phyloP scores from a whole-genome alignment of 2,329 filamentous ascomycete genomes.

The Clonostachys byssicola region DNA sequence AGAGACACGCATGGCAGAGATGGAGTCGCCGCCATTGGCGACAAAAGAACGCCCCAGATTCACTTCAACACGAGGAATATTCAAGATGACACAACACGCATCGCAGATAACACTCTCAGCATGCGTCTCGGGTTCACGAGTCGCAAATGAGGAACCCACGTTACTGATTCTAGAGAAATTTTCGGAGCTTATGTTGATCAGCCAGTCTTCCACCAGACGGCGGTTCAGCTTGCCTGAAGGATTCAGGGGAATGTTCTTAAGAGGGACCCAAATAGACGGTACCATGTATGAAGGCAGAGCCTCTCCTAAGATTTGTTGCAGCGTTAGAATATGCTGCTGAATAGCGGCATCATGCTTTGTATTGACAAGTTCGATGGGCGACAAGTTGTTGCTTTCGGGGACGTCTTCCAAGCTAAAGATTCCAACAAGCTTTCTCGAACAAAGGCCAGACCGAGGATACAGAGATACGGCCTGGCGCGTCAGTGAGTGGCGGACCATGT shows the following conservation, averaged over 20 bases:
- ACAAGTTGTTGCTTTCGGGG: background rate
- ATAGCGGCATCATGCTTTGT: no score
- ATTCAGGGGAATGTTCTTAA: conserved; percentile 5
- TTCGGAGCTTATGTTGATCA: background rate
- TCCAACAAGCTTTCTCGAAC: conserved; percentile 1
- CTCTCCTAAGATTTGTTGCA: no score
- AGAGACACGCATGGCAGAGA: conserved; percentile 32
- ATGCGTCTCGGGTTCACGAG: background rate
- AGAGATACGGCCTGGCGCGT: conserved; percentile 1
- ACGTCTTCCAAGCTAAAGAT: conserved; percentile 1
- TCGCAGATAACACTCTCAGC: conserved; percentile 6
- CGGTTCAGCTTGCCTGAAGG: conserved; percentile 21
- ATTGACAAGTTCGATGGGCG: conserved; percentile 3
- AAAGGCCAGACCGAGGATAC: conserved; percentile 5
- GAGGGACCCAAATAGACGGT: background rate
- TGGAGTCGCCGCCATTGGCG: conserved; percentile 34
- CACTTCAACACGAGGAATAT: conserved; percentile 19
- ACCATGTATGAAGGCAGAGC: no score
- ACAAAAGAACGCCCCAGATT: conserved; percentile 26
- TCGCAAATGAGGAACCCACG: conserved; percentile 8
- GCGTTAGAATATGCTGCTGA: no score
- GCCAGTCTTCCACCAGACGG: background rate
- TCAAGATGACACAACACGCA: conserved; percentile 37
- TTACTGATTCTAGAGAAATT: conserved; percentile 12
- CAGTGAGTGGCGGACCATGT: conserved; percentile 3